Evolutionary conservation across 768 basidiomycete species (phyloP).

Genomic region (Trametes villosa): DNA sequence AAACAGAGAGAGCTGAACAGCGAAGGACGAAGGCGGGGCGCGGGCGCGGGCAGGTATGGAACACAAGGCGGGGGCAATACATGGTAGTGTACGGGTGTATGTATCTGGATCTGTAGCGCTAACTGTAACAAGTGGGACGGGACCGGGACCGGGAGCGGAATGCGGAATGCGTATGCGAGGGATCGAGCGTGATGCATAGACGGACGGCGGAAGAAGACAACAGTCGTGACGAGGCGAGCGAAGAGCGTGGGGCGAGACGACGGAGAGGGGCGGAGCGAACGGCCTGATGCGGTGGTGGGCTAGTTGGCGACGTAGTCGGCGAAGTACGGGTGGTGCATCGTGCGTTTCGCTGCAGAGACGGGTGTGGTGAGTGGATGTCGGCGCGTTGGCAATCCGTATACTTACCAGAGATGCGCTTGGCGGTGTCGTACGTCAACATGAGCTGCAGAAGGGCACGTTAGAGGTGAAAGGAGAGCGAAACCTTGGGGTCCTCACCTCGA

Average conservation of each 20-base stretch:
- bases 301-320: conserved; percentile 47
- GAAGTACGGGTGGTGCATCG: conserved; percentile 53
- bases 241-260: not conserved
- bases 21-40: not conserved
- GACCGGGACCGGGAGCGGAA: not conserved
- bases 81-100: not conserved
- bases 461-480: not conserved
- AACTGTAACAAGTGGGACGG: not conserved
- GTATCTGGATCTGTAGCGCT: not conserved
- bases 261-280: not conserved
- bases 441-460: conserved; percentile 23
- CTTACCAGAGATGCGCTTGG: conserved; percentile 90
- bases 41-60: not conserved
- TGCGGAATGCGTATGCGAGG: not conserved
- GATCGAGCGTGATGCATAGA: not conserved
- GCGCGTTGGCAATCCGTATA: not conserved
- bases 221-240: not conserved
- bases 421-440: conserved; percentile 80
- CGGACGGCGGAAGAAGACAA: not conserved
- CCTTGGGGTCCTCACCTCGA: conserved; percentile 55
- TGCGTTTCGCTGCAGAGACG: conserved; percentile 55
- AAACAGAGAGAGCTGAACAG: not conserved
- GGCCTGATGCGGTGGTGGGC: not conserved
- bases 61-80: conserved; percentile 1
- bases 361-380: not conserved